These are phyloP conservation scores for Musa itinerans DNA, from an alignment of 176 grass and related monocot genomes.

Conservation along the genomic window DNA sequence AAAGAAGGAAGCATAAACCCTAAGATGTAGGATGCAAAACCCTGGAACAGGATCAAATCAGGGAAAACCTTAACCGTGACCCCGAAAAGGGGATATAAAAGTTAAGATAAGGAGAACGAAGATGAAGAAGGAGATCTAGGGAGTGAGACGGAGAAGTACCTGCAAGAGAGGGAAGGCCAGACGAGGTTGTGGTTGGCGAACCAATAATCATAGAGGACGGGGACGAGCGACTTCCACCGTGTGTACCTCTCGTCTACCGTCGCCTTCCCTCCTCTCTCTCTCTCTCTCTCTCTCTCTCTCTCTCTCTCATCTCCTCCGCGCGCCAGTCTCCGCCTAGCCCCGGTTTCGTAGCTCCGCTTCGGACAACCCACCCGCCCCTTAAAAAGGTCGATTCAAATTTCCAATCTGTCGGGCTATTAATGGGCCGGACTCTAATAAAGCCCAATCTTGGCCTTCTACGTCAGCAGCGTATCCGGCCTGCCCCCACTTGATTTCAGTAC, in stretches of 20 bases:
- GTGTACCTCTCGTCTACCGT: slow-evolving; percentile 64
- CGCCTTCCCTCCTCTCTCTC: slow-evolving; percentile 38
- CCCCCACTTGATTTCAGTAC: too few species aligned
- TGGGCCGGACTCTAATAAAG: too few species aligned
- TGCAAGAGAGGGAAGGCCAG: slow-evolving; percentile 30
- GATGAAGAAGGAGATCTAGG: neutral
- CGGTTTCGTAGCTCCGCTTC: slow-evolving; percentile 14
- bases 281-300: slow-evolving; percentile 47
- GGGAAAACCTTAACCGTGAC: slow-evolving; percentile 26
- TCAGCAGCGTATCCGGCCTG: too few species aligned
- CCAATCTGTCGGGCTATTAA: too few species aligned
- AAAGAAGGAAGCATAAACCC: neutral
- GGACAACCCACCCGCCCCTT: too few species aligned
- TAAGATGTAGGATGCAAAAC: neutral
- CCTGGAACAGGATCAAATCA: neutral
- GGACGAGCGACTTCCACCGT: slow-evolving; percentile 86
- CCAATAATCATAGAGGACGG: slow-evolving; percentile 67
- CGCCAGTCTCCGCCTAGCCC: slow-evolving; percentile 15
- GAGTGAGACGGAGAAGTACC: slow-evolving; percentile 26
- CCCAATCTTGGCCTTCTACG: too few species aligned
- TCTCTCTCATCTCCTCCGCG: slow-evolving; percentile 30
- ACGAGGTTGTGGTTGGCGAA: too few species aligned
- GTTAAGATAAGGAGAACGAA: neutral
- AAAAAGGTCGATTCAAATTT: too few species aligned
- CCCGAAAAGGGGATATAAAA: neutral